phyloP scores from a whole-genome alignment of 805 yeast species.

The Lipomyces orientalis region DNA sequence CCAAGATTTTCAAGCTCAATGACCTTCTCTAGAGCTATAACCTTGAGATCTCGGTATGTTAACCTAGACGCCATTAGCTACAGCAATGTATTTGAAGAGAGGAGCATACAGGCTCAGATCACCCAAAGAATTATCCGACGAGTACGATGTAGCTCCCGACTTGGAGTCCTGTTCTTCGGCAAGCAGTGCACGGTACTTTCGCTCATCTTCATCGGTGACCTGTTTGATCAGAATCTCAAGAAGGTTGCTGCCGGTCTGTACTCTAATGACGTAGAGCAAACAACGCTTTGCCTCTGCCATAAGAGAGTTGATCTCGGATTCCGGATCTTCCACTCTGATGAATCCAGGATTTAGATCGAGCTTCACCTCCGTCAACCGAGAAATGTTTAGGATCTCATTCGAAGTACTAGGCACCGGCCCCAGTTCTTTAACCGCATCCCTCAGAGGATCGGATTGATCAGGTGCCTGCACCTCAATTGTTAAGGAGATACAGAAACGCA shows the following conservation, averaged over 20 bases:
- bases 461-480: conserved; percentile 20
- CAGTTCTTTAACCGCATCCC: conserved; percentile 51
- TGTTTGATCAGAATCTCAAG: conserved; percentile 72
- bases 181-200: conserved; percentile 61
- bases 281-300: conserved; percentile 82
- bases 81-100: neutral
- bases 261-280: conserved; percentile 78
- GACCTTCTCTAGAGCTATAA: conserved; percentile 71
- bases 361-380: conserved; percentile 59
- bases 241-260: conserved; percentile 72
- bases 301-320: conserved; percentile 63
- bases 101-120: conserved; percentile 17
- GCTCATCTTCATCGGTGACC: conserved; percentile 72
- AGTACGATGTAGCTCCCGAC: conserved; percentile 34
- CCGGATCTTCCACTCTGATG: conserved; percentile 52
- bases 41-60: conserved; percentile 77
- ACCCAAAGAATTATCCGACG: conserved; percentile 33
- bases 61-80: conserved; percentile 14
- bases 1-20: conserved; percentile 76
- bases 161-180: conserved; percentile 50
- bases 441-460: conserved; percentile 59
- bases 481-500: neutral
- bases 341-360: conserved; percentile 65
- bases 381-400: conserved; percentile 54
- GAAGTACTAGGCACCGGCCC: conserved; percentile 54